These are phyloP conservation scores for Trichoderma sp. DNA, from an alignment of 2,329 filamentous ascomycete species.

Conservation along the genomic window DNA sequence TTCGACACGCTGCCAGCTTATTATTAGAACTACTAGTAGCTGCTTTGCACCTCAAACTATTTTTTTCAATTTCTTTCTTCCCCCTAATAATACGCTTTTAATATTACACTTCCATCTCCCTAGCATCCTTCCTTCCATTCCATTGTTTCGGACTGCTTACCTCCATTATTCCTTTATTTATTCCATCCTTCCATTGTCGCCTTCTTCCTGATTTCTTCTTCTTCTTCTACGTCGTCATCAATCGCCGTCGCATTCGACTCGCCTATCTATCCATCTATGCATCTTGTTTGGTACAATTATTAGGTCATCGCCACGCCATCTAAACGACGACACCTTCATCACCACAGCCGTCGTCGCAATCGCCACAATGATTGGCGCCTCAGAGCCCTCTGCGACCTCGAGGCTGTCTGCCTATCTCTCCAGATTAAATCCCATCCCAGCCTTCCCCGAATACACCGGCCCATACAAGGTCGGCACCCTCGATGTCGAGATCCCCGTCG, in stretches of 20 bases:
- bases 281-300: background rate
- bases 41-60: background rate
- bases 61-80: background rate
- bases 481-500: slow-evolving; percentile 75
- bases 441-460: slow-evolving; percentile 73
- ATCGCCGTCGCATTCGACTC: background rate
- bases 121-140: background rate
- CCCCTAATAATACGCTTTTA: background rate
- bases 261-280: background rate
- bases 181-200: background rate
- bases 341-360: background rate
- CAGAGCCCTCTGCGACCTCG: slow-evolving; percentile 28
- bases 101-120: background rate
- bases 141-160: background rate
- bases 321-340: background rate
- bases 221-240: background rate
- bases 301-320: background rate
- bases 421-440: slow-evolving; percentile 64
- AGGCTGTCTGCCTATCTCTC: slow-evolving; percentile 50
- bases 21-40: background rate
- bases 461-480: slow-evolving; percentile 76
- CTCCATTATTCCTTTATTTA: background rate
- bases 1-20: background rate
- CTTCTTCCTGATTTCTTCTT: background rate
- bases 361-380: slow-evolving; percentile 9